A percentile compares a stretch with the other conserved stretches of the same genome.
These are phyloP conservation scores for Trichoderma erinaceum DNA, from an alignment of 495 filamentous ascomycete species.

Conservation along the genomic window DNA sequence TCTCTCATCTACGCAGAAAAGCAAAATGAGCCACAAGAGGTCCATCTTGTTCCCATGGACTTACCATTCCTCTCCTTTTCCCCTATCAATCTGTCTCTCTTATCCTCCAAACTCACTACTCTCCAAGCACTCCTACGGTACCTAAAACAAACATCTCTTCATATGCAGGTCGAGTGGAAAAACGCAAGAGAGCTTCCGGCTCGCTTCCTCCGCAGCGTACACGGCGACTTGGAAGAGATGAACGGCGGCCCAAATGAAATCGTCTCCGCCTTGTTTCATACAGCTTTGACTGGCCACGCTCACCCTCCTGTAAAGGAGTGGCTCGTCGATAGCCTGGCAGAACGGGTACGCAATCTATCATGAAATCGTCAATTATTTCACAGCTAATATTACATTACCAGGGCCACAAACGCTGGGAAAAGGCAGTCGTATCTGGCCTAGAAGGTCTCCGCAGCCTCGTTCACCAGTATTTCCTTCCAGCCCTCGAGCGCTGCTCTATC, in stretches of 20 bases:
- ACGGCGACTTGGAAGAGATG: constrained; percentile 48
- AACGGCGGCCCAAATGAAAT: constrained; percentile 45
- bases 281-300: constrained; percentile 79
- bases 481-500: constrained; percentile 75
- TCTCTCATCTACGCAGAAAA: constrained; percentile 52
- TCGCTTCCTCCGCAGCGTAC: constrained; percentile 68
- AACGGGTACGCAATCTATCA: constrained; percentile 53
- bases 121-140: constrained; percentile 82
- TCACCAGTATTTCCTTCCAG: constrained; percentile 83
- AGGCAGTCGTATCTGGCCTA: constrained; percentile 69
- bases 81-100: constrained; percentile 69
- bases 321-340: constrained; percentile 77
- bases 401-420: constrained; percentile 96
- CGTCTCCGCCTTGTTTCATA: constrained; percentile 73
- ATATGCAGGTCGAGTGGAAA: constrained; percentile 75
- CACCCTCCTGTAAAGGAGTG: constrained; percentile 75
- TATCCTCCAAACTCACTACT: constrained; percentile 80
- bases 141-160: constrained; percentile 64
- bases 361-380: neutral
- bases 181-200: constrained; percentile 72
- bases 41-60: constrained; percentile 71
- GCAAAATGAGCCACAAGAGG: constrained; percentile 24
- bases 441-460: constrained; percentile 68
- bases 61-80: constrained; percentile 74
- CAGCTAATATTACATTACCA: constrained; percentile 27